Evolutionary conservation across 495 filamentous ascomycete species (phyloP), one percentile per base, ranked within the genome.

Genomic region (Echria macrotheca): DNA sequence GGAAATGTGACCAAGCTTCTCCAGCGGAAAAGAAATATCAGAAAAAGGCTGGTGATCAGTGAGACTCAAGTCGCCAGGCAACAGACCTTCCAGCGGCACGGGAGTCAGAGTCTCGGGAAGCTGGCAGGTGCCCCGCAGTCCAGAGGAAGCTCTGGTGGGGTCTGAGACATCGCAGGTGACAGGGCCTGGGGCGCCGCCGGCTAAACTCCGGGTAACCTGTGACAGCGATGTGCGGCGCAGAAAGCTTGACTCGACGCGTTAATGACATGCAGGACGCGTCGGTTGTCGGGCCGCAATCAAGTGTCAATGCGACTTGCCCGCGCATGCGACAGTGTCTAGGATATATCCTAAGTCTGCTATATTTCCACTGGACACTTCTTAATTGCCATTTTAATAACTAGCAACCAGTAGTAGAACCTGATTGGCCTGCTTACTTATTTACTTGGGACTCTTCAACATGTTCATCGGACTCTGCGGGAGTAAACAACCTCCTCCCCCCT

Each of bases 391-490:
- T n/a, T n/a, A n/a, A n/a, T n/a, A n/a, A n/a, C n/a, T n/a, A n/a
- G n/a, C n/a, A n/a, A n/a, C n/a, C n/a, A n/a, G n/a, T n/a, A n/a
- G n/a, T n/a, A n/a, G n/a, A n/a, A n/a, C n/a, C n/a, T n/a, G n/a
- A n/a, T n/a, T n/a, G n/a, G n/a, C n/a, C n/a, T n/a, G n/a, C n/a
- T n/a, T n/a, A n/a, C n/a, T n/a, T n/a, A n/a, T n/a, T n/a, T n/a
- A n/a, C n/a, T n/a, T n/a, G n/a, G n/a, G n/a, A n/a, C n/a, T n/a
- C 17, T 18, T 43, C 32, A 45, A 35, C 11, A 97, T 96, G 91
- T 79, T 98, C 18, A 88, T 98, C 51, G 91, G 93, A 35, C 72
- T 98, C 48, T 96, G 89, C 65, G 91, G 93, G 67, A 83, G 90
- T 89, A 76, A 68, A 71, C 60, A 44, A 49, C 44, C 39, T 45